Conservation (phyloP, 371 early-diverging fungal genomes). For the Funneliformis caledonium region DNA sequence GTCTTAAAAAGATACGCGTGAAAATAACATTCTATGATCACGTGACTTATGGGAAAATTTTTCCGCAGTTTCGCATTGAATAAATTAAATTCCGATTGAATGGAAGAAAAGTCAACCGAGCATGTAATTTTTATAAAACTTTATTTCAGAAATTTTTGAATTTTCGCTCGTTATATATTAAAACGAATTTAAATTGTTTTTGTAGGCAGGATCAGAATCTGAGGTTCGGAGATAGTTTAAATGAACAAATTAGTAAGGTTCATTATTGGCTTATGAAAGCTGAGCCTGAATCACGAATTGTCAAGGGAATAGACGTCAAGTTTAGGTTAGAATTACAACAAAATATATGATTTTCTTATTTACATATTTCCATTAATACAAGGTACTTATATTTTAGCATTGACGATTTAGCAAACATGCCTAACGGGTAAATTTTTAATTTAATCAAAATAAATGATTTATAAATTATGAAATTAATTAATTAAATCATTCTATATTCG, state of each 20-base stretch:
- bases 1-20: no score
- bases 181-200: not conserved
- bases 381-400: not conserved
- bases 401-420: not conserved
- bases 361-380: not conserved
- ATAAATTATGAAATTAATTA: not conserved
- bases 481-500: constrained; percentile 47
- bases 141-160: no score
- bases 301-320: constrained; percentile 66
- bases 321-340: constrained; percentile 49
- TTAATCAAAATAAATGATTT: not conserved
- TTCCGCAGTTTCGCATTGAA: no score
- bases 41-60: no score
- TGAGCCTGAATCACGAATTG: constrained; percentile 70
- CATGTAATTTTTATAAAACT: no score
- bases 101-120: no score
- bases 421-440: not conserved
- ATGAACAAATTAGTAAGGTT: not conserved
- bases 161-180: no score
- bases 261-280: constrained; percentile 76
- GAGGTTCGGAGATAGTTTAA: not conserved
- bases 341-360: constrained; percentile 52
- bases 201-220: not conserved
- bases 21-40: no score
- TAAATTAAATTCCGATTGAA: no score